Conservation (phyloP, 192 early-diverging fungal species). For the Chytriomyces sp. region DNA sequence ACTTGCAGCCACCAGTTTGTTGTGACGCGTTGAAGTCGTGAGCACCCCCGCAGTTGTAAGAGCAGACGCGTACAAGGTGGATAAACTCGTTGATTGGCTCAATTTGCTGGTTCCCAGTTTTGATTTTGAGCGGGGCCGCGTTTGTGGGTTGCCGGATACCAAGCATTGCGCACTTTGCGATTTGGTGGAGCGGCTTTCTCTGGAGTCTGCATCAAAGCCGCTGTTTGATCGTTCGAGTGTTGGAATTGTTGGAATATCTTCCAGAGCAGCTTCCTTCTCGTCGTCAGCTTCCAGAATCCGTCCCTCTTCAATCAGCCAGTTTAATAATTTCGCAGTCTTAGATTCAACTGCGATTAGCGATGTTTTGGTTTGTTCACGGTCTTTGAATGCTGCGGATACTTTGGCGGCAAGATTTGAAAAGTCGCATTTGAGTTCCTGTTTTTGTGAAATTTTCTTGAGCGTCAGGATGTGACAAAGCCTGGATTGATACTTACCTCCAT, state of each 20-base stretch:
- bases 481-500: slow-evolving; percentile 3
- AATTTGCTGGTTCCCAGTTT: slow-evolving; percentile 9
- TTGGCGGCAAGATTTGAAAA: not conserved
- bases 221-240: not conserved
- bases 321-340: slow-evolving; percentile 10
- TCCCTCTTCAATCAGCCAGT: slow-evolving; percentile 22
- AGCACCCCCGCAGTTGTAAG: not conserved
- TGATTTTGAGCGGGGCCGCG: not conserved
- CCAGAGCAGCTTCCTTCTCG: not conserved
- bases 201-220: not conserved
- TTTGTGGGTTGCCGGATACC: not conserved
- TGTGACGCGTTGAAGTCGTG: not conserved
- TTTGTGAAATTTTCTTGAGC: not conserved
- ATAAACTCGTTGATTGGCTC: not conserved
- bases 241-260: not conserved
- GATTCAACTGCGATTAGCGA: slow-evolving; percentile 14
- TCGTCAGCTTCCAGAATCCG: slow-evolving; percentile 1
- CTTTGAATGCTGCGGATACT: not conserved
- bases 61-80: slow-evolving; percentile 12
- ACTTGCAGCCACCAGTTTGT: not conserved
- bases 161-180: not conserved
- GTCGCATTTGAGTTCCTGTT: slow-evolving; percentile 7
- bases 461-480: not conserved
- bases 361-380: not conserved
- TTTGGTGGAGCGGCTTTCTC: not conserved